Conservation (phyloP, 1,284 basidiomycete species). For the Trametes versicolor region DNA sequence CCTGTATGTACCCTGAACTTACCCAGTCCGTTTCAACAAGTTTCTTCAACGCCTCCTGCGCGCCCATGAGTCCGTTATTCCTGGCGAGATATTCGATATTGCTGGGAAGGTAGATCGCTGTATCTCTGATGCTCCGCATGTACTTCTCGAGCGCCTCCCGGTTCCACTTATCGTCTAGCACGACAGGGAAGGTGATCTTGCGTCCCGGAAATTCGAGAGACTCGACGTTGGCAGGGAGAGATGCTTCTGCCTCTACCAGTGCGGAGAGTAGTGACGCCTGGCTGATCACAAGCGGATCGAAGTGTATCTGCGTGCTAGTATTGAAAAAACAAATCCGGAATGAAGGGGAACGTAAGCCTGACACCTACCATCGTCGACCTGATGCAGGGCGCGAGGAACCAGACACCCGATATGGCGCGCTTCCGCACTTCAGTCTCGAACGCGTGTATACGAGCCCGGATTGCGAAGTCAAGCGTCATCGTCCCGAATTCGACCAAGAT, state of each 20-base stretch:
- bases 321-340: not conserved
- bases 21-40: slow-evolving; percentile 62
- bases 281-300: slow-evolving; percentile 53
- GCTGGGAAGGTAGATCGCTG: slow-evolving; percentile 74
- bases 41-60: slow-evolving; percentile 55
- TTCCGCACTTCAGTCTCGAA: slow-evolving; percentile 56
- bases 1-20: slow-evolving; percentile 20
- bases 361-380: slow-evolving; percentile 62
- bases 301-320: slow-evolving; percentile 54
- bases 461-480: slow-evolving; percentile 58
- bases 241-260: slow-evolving; percentile 50
- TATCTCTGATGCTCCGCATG: slow-evolving; percentile 61
- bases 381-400: slow-evolving; percentile 63
- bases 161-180: slow-evolving; percentile 69
- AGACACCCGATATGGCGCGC: slow-evolving; percentile 49
- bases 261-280: slow-evolving; percentile 52
- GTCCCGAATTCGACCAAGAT: slow-evolving; percentile 69
- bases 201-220: slow-evolving; percentile 61
- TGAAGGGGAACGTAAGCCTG: not conserved
- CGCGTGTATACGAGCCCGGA: slow-evolving; percentile 65
- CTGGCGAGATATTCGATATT: slow-evolving; percentile 74
- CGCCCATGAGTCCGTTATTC: slow-evolving; percentile 66
- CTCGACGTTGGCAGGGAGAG: slow-evolving; percentile 51
- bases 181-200: slow-evolving; percentile 67
- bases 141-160: slow-evolving; percentile 65